A percentile compares a stretch with the other conserved stretches of the same genome.
Evolutionary conservation across 2,329 filamentous ascomycete species (phyloP).

Genomic region (Sphaerulina vaccinii): DNA sequence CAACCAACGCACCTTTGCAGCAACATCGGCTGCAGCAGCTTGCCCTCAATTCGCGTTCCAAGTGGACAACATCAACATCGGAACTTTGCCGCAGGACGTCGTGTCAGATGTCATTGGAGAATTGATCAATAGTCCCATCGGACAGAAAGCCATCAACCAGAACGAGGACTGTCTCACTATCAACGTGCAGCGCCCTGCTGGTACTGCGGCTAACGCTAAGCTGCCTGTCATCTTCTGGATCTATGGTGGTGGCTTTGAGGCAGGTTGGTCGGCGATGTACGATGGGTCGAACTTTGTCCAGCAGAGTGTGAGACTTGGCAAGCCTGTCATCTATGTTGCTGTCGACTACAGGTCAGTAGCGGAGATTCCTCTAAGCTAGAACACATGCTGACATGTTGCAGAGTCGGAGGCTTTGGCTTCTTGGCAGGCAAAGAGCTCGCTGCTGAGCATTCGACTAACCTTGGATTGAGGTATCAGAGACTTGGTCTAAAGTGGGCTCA

Average conservation of each 20-base stretch:
- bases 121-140: slow-evolving; percentile 42
- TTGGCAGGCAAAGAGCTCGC: slow-evolving; percentile 36
- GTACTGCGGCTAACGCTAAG: slow-evolving; percentile 39
- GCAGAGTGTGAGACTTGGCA: slow-evolving; percentile 48
- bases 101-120: slow-evolving; percentile 38
- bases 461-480: slow-evolving; percentile 37
- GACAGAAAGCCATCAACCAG: slow-evolving; percentile 39
- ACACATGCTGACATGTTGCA: slow-evolving; percentile 9
- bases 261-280: slow-evolving; percentile 43
- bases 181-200: slow-evolving; percentile 42
- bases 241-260: slow-evolving; percentile 46
- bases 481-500: slow-evolving; percentile 37
- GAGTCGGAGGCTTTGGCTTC: slow-evolving; percentile 38
- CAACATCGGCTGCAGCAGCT: slow-evolving; percentile 57
- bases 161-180: slow-evolving; percentile 45
- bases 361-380: not conserved
- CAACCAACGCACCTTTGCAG: slow-evolving; percentile 46
- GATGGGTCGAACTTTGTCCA: slow-evolving; percentile 42
- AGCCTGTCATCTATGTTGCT: slow-evolving; percentile 71
- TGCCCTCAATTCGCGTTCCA: slow-evolving; percentile 65
- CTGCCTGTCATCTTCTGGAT: slow-evolving; percentile 53
- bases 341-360: slow-evolving; percentile 61
- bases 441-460: slow-evolving; percentile 37
- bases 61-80: slow-evolving; percentile 36
- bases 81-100: slow-evolving; percentile 31